Evolutionary conservation across 495 filamentous ascomycete genomes (phyloP).

Genomic region (Rhizodiscina lignyota): DNA sequence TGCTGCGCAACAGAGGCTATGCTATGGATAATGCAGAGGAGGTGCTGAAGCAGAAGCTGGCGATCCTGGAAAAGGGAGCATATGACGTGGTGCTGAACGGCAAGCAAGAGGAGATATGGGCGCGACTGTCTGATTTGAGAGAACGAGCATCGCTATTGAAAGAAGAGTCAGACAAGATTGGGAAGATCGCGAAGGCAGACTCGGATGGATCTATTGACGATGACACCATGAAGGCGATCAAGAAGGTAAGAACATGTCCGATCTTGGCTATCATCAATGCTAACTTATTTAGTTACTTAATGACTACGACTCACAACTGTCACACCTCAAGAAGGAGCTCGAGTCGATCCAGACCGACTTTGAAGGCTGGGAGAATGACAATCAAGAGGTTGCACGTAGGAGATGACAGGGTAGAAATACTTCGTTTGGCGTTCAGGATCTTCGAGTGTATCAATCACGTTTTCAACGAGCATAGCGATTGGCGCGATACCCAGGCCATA

Average conservation of each 20-base stretch:
- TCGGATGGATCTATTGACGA: slow-evolving; percentile 47
- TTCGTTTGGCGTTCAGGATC: too few relatives aligned
- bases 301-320: slow-evolving; percentile 77
- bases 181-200: slow-evolving; percentile 25
- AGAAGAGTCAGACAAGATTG: slow-evolving; percentile 56
- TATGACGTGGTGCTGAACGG: slow-evolving; percentile 75
- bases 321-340: slow-evolving; percentile 69
- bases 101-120: slow-evolving; percentile 90
- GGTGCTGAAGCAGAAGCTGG: slow-evolving; percentile 69
- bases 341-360: slow-evolving; percentile 65
- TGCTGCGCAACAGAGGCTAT: slow-evolving; percentile 81
- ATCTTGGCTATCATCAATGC: not conserved
- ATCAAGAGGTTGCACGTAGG: slow-evolving; percentile 6
- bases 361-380: slow-evolving; percentile 51
- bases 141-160: slow-evolving; percentile 66
- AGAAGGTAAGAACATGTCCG: slow-evolving; percentile 47
- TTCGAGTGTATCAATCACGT: too few relatives aligned
- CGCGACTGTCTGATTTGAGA: slow-evolving; percentile 69
- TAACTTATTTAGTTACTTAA: slow-evolving; percentile 56
- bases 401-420: too few relatives aligned
- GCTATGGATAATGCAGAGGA: slow-evolving; percentile 85
- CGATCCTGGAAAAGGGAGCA: slow-evolving; percentile 52
- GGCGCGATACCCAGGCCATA: too few relatives aligned
- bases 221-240: slow-evolving; percentile 60
- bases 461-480: too few relatives aligned